These are phyloP conservation scores for Hippophae tibetana DNA, from an alignment of 306 rosid species.

Conservation along the genomic window DNA sequence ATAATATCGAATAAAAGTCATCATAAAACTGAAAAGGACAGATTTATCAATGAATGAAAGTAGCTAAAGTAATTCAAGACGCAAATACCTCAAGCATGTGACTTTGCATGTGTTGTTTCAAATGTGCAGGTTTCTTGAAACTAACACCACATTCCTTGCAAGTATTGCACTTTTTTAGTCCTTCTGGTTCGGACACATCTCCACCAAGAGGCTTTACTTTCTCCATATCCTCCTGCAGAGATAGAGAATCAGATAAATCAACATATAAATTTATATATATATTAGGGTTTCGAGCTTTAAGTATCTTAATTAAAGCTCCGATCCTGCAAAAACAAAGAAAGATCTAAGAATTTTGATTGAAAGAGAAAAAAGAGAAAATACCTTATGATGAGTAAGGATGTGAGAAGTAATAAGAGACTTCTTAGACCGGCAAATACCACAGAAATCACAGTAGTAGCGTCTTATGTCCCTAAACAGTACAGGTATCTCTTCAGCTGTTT, in stretches of 20 bases:
- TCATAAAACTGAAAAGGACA: background rate
- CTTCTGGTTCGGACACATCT: slow-evolving; percentile 11
- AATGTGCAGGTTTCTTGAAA: slow-evolving; percentile 65
- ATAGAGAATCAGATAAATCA: background rate
- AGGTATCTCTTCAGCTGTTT: slow-evolving; percentile 29
- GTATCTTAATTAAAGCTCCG: background rate
- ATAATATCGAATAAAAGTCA: background rate
- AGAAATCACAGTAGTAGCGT: slow-evolving; percentile 46
- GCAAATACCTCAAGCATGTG: slow-evolving; percentile 71
- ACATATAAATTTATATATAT: background rate
- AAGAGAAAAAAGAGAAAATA: slow-evolving; percentile 8
- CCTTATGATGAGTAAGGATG: slow-evolving; percentile 55
- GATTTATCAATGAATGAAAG: background rate
- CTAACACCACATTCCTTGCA: slow-evolving; percentile 62
- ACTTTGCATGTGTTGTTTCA: slow-evolving; percentile 72
- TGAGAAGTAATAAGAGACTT: slow-evolving; percentile 51
- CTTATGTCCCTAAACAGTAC: slow-evolving; percentile 35
- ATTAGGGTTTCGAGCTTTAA: background rate
- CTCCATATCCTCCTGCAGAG: slow-evolving; percentile 44
- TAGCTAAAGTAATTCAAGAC: background rate
- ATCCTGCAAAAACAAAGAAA: background rate
- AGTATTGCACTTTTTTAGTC: slow-evolving; percentile 24
- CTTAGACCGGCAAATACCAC: slow-evolving; percentile 67
- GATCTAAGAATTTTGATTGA: background rate
- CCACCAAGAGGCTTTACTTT: slow-evolving; percentile 15